Percentiles rank a stretch among this genome's conserved stretches.
These are phyloP conservation scores for Fusarium marasasianum DNA, from an alignment of 2,329 filamentous ascomycete genomes.

Conservation along the genomic window DNA sequence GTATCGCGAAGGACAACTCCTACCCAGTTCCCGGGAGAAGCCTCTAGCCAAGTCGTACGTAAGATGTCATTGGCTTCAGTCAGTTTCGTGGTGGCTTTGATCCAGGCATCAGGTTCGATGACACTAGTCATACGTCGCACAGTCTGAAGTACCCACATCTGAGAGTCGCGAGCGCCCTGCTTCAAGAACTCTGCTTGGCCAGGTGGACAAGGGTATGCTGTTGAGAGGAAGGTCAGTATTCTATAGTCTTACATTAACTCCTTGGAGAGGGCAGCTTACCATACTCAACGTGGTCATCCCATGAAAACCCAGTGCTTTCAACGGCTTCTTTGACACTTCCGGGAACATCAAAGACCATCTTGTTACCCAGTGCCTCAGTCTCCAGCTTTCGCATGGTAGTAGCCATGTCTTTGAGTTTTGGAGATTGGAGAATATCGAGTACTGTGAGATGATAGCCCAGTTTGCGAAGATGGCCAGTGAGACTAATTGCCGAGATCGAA, in stretches of 20 bases:
- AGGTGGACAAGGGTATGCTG: neutral
- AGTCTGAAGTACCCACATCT: neutral
- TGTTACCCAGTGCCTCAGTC: rapidly evolving
- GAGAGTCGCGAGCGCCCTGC: neutral
- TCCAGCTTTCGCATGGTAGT: neutral
- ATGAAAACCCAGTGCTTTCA: neutral
- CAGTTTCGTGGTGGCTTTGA: neutral
- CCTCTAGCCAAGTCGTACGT: neutral
- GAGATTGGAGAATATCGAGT: neutral
- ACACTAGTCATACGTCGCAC: neutral
- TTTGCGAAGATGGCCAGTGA: neutral
- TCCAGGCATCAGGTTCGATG: neutral
- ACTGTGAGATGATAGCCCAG: neutral
- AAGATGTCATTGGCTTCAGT: neutral
- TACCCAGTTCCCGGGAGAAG: neutral
- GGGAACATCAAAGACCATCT: neutral
- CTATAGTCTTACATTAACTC: rapidly evolving
- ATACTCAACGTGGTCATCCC: neutral
- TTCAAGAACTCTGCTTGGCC: neutral
- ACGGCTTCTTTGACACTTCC: rapidly evolving
- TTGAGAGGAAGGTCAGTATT: neutral
- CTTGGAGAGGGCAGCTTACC: neutral
- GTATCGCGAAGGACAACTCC: neutral
- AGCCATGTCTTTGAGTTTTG: neutral
- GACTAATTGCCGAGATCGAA: neutral